These are phyloP conservation scores for Starmerella apicola DNA, from an alignment of 805 yeast genomes.

Conservation along the genomic window DNA sequence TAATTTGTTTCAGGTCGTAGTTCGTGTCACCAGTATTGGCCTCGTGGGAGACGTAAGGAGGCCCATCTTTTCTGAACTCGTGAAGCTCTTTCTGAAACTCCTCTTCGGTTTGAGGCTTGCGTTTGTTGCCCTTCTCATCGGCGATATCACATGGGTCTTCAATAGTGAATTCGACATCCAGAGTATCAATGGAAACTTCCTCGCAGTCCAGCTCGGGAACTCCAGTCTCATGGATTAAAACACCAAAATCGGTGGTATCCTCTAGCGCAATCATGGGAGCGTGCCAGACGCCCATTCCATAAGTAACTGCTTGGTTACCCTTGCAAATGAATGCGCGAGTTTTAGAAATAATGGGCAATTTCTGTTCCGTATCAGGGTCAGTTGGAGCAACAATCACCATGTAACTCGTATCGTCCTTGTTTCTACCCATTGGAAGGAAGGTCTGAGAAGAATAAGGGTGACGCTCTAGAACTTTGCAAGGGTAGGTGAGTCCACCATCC, in stretches of 20 bases:
- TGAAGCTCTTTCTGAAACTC: constrained; percentile 42
- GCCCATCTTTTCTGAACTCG: constrained; percentile 45
- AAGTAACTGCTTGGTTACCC: constrained; percentile 84
- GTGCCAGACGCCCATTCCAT: constrained; percentile 80
- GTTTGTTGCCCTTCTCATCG: constrained; percentile 28
- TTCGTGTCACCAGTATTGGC: constrained; percentile 8
- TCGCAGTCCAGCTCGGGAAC: constrained; percentile 69
- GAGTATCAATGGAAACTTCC: constrained; percentile 58
- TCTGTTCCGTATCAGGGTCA: constrained; percentile 23
- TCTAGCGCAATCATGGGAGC: constrained; percentile 89
- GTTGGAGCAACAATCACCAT: constrained; percentile 65
- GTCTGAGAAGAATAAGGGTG: constrained; percentile 87
- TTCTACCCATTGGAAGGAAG: constrained; percentile 77
- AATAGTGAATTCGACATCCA: constrained; percentile 15
- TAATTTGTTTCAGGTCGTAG: constrained; percentile 31
- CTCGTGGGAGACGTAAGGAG: constrained; percentile 25
- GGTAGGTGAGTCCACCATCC: constrained; percentile 28
- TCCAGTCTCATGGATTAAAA: constrained; percentile 76
- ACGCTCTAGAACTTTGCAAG: constrained; percentile 65
- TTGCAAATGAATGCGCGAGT: constrained; percentile 58
- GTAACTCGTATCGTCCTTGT: constrained; percentile 39
- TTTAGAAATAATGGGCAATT: constrained; percentile 41
- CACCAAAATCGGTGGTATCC: constrained; percentile 65
- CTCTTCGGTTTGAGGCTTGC: constrained; percentile 64
- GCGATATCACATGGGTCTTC: background rate